phyloP scores from a whole-genome alignment of 2,329 filamentous ascomycete species.

The Apiospora saccharicola region DNA sequence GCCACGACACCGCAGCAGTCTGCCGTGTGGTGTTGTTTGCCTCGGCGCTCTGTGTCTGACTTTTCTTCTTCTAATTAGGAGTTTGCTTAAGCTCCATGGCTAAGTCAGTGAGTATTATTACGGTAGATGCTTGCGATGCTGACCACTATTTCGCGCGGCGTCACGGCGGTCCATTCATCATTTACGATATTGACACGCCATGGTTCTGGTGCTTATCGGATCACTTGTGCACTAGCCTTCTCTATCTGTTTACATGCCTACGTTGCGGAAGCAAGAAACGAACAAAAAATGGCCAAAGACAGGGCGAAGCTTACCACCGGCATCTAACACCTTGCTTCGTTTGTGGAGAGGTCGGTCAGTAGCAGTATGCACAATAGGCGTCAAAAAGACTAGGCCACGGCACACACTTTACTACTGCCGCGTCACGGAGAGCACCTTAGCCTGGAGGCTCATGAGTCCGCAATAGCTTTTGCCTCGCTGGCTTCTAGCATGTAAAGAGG shows the following conservation, averaged over 20 bases:
- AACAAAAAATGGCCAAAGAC: neutral
- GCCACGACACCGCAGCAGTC: conserved; percentile 15
- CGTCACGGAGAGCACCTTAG: conserved; percentile 1
- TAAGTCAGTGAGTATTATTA: conserved; percentile 11
- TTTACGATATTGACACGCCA: conserved; percentile 9
- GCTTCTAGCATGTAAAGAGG: neutral
- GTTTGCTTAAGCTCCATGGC: conserved; percentile 11
- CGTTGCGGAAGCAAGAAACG: neutral
- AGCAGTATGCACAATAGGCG: neutral
- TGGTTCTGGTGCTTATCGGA: neutral
- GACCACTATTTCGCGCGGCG: neutral
- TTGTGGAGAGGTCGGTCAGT: neutral
- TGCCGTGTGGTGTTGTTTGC: conserved; percentile 17
- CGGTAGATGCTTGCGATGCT: neutral
- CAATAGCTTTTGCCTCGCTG: neutral
- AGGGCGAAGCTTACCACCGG: neutral
- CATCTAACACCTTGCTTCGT: neutral
- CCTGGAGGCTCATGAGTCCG: conserved; percentile 5
- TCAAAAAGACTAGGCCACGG: neutral
- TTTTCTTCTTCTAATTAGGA: neutral
- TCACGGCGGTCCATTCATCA: neutral
- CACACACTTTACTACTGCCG: neutral
- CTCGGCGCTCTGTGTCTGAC: conserved; percentile 14
- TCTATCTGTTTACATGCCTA: neutral
- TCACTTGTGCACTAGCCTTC: neutral